Evolutionary conservation across 2,329 filamentous ascomycete genomes (phyloP).

Genomic region (Venturia carpophila): DNA sequence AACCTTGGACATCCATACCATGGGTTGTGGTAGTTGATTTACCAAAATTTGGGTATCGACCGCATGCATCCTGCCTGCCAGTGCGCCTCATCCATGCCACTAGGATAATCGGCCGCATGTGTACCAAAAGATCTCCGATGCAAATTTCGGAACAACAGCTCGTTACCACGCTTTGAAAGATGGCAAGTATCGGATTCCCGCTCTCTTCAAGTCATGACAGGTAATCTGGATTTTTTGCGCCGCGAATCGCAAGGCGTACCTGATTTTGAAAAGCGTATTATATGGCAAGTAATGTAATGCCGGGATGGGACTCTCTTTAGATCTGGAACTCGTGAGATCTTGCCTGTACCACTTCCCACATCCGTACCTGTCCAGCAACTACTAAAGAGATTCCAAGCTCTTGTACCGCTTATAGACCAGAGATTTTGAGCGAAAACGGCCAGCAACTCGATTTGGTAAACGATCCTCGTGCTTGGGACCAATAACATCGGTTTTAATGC

Average conservation of each 20-base stretch:
- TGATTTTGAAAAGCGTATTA: neutral
- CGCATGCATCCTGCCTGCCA: neutral
- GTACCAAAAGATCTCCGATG: conserved; percentile 2
- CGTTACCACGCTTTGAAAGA: neutral
- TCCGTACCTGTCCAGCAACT: neutral
- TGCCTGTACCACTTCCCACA: neutral
- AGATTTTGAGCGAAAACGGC: conserved; percentile 2
- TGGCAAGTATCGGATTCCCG: neutral
- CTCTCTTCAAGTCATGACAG: neutral
- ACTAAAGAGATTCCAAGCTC: neutral
- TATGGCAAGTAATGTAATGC: neutral
- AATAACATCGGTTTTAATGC: neutral
- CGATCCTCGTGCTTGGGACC: neutral
- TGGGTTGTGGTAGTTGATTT: neutral
- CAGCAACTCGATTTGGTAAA: neutral
- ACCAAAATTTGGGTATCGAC: conserved; percentile 5
- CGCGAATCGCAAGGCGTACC: neutral
- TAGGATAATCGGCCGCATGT: neutral
- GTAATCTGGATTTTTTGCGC: neutral
- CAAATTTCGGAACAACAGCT: neutral
- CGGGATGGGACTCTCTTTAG: neutral
- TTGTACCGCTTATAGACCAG: neutral
- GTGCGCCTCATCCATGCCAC: neutral
- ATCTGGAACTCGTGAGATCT: neutral
- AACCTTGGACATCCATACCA: conserved; percentile 10